Evolutionary conservation across 2,329 filamentous ascomycete genomes (phyloP).

Genomic region (Ophiostoma sp.): DNA sequence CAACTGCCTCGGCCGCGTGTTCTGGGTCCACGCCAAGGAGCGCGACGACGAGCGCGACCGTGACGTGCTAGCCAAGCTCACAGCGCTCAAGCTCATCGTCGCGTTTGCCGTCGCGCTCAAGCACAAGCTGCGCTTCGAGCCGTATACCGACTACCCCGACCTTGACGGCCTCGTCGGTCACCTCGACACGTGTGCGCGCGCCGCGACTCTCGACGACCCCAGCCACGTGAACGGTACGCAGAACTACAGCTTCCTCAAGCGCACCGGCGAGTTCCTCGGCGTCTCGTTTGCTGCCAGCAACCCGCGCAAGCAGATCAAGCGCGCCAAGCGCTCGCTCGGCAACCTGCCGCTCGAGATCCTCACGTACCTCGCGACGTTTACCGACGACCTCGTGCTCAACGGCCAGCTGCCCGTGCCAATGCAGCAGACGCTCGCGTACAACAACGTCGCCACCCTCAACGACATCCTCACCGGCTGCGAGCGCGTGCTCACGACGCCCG

Average conservation of each 20-base stretch:
- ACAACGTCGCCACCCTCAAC: constrained; percentile 50
- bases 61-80: constrained; percentile 62
- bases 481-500: constrained; percentile 64
- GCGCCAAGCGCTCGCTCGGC: constrained; percentile 59
- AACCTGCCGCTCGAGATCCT: constrained; percentile 70
- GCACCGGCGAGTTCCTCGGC: constrained; percentile 58
- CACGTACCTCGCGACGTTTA: constrained; percentile 57
- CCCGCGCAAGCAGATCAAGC: constrained; percentile 63
- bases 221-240: constrained; percentile 31
- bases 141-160: constrained; percentile 63
- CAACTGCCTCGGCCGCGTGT: constrained; percentile 65
- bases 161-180: constrained; percentile 55
- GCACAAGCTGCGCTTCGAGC: constrained; percentile 68
- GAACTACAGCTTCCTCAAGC: constrained; percentile 42
- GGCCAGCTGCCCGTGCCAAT: constrained; percentile 43
- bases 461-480: constrained; percentile 62
- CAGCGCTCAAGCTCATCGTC: constrained; percentile 62
- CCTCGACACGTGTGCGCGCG: constrained; percentile 59
- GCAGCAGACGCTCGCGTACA: constrained; percentile 42
- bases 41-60: constrained; percentile 51
- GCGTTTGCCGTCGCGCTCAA: constrained; percentile 66
- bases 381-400: constrained; percentile 50
- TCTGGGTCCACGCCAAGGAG: constrained; percentile 73
- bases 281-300: constrained; percentile 63
- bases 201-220: constrained; percentile 37